phyloP scores from a whole-genome alignment of 1,284 basidiomycete species.

The Sanghuangporus baumii region DNA sequence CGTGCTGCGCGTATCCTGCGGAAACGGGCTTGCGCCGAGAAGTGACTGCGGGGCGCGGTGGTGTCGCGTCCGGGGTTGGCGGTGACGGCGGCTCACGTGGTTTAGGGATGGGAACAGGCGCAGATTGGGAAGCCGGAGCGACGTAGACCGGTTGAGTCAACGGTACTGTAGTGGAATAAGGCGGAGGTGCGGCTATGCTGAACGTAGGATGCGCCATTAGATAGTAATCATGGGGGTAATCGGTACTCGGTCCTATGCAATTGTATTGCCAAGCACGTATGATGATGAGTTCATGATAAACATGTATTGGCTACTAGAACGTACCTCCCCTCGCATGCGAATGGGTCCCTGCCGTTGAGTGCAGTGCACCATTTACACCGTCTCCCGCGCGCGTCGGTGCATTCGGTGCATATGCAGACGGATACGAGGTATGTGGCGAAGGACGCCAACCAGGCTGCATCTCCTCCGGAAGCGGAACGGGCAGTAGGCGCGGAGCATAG shows the following conservation, averaged over 20 bases:
- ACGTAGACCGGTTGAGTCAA: not conserved
- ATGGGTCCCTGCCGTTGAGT: not conserved
- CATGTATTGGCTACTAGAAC: not conserved
- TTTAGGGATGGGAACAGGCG: not conserved
- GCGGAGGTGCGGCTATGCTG: not conserved
- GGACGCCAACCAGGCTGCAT: not conserved
- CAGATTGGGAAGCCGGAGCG: not conserved
- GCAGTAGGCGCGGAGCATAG: not conserved
- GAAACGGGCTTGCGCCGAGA: not conserved
- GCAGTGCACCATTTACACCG: constrained; percentile 1
- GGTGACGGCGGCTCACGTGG: not conserved
- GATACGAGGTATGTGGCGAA: not conserved
- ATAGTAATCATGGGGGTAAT: not conserved
- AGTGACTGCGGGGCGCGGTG: constrained; percentile 2
- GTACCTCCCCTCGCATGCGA: not conserved
- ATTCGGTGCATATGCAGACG: not conserved
- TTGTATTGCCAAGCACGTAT: not conserved
- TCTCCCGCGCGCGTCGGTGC: not conserved
- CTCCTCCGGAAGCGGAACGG: not conserved
- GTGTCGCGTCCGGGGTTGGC: constrained; percentile 5
- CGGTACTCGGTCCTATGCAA: not conserved
- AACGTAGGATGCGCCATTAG: not conserved
- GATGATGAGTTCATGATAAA: not conserved
- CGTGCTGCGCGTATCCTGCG: constrained; percentile 1
- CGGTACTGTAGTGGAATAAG: not conserved